These are phyloP conservation scores for Monosporascus sp. DNA, from an alignment of 2,329 filamentous ascomycete species.

Conservation along the genomic window DNA sequence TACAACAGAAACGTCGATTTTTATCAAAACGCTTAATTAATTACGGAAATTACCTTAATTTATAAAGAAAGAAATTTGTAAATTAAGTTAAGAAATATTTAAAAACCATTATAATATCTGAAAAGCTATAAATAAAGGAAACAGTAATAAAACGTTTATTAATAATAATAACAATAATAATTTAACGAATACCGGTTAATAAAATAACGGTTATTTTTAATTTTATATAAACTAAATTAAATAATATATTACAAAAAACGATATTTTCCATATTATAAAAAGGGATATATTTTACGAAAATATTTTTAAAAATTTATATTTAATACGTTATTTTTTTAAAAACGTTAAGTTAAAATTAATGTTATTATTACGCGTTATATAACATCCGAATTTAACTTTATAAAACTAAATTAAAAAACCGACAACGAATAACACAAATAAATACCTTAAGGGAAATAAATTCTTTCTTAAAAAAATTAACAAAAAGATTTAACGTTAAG, in stretches of 20 bases:
- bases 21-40: neutral
- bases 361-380: neutral
- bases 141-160: neutral
- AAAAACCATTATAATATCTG: too few relatives aligned
- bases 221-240: too few relatives aligned
- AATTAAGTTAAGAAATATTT: too few relatives aligned
- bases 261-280: too few relatives aligned
- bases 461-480: neutral
- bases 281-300: neutral
- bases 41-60: neutral
- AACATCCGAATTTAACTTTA: neutral
- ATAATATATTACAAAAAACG: too few relatives aligned
- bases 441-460: neutral
- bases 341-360: neutral
- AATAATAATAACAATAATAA: too few relatives aligned
- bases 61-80: neutral
- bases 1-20: neutral
- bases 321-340: neutral
- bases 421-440: neutral
- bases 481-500: neutral
- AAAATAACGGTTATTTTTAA: too few relatives aligned
- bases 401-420: neutral
- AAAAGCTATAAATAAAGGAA: neutral
- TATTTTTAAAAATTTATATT: too few relatives aligned
- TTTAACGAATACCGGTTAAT: too few relatives aligned